phyloP scores from a whole-genome alignment of 2,329 filamentous ascomycete species.

The Pestalotiopsis sp. region DNA sequence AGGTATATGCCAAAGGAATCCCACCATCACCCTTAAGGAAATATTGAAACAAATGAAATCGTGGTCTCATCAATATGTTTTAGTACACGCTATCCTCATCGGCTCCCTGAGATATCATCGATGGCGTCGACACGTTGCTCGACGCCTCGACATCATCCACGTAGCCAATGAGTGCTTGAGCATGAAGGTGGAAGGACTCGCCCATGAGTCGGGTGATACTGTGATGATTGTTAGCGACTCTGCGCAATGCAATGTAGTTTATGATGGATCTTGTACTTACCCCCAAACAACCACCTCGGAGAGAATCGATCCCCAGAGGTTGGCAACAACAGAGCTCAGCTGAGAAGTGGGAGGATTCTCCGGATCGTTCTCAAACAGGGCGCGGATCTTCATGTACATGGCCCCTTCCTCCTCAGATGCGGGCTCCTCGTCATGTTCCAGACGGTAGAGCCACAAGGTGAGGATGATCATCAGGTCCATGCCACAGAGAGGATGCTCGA shows the following conservation, averaged over 20 bases:
- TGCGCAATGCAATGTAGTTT: slow-evolving; percentile 35
- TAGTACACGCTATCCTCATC: slow-evolving; percentile 76
- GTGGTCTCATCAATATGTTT: slow-evolving; percentile 51
- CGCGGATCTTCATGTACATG: slow-evolving; percentile 93
- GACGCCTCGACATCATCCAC: slow-evolving; percentile 80
- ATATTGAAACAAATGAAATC: slow-evolving; percentile 49
- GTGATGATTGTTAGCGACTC: slow-evolving; percentile 44
- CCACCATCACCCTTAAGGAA: slow-evolving; percentile 29
- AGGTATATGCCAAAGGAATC: slow-evolving; percentile 52
- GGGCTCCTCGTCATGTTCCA: slow-evolving; percentile 97
- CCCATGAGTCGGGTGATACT: slow-evolving; percentile 87
- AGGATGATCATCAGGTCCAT: slow-evolving; percentile 98
- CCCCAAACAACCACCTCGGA: slow-evolving; percentile 99
- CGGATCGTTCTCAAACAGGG: slow-evolving; percentile 88
- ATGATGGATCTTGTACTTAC: slow-evolving; percentile 61
- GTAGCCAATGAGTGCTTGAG: slow-evolving; percentile 91
- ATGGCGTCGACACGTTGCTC: slow-evolving; percentile 70
- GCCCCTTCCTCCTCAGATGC: slow-evolving; percentile 80
- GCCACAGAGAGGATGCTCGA: slow-evolving; percentile 94
- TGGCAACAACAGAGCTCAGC: slow-evolving; percentile 91
- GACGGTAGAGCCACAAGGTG: slow-evolving; percentile 96
- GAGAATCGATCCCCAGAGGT: slow-evolving; percentile 96
- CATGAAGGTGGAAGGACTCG: slow-evolving; percentile 95
- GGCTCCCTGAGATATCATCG: slow-evolving; percentile 72
- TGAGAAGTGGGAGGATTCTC: slow-evolving; percentile 76